A percentile compares a stretch with the other conserved stretches of the same genome.
phyloP scores from a whole-genome alignment of 495 filamentous ascomycete genomes.

The Aspergillus nidulans region DNA sequence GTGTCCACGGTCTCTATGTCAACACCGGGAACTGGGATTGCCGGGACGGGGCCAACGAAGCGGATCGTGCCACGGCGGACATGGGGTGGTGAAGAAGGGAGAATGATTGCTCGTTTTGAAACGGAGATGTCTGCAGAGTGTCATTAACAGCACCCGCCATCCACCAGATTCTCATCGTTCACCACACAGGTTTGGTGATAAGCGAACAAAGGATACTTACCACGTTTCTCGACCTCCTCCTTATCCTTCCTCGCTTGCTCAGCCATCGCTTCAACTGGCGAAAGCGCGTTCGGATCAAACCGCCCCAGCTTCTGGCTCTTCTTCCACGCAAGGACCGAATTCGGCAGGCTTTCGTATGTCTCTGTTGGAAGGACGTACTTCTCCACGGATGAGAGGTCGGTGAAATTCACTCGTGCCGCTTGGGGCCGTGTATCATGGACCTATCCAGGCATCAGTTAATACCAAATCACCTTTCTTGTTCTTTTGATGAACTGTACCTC shows the following conservation, averaged over 20 bases:
- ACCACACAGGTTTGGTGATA: background rate
- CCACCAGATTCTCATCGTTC: background rate
- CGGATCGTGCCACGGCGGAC: conserved; percentile 75
- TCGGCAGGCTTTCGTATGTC: conserved; percentile 75
- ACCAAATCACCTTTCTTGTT: background rate
- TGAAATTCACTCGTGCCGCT: conserved; percentile 67
- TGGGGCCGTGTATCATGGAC: conserved; percentile 75
- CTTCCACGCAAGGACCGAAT: conserved; percentile 93
- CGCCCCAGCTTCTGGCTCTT: conserved; percentile 85
- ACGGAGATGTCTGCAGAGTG: conserved; percentile 28
- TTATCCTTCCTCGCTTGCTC: conserved; percentile 63
- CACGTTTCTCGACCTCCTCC: conserved; percentile 59
- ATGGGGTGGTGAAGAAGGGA: conserved; percentile 49
- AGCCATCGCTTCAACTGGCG: conserved; percentile 52
- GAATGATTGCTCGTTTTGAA: conserved; percentile 34
- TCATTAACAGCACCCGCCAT: background rate
- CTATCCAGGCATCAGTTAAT: conserved; percentile 36
- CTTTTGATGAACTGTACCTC: conserved; percentile 27
- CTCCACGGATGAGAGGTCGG: conserved; percentile 70
- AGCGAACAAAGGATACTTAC: conserved; percentile 26
- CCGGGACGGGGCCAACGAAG: conserved; percentile 76
- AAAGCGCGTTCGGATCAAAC: conserved; percentile 82
- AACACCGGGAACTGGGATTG: conserved; percentile 61
- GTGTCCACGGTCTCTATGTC: conserved; percentile 19
- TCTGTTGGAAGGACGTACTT: conserved; percentile 81